Evolutionary conservation across 1,284 basidiomycete species (phyloP), one percentile per base, ranked within the genome.

Genomic region (Ceratobasidium papillatum): DNA sequence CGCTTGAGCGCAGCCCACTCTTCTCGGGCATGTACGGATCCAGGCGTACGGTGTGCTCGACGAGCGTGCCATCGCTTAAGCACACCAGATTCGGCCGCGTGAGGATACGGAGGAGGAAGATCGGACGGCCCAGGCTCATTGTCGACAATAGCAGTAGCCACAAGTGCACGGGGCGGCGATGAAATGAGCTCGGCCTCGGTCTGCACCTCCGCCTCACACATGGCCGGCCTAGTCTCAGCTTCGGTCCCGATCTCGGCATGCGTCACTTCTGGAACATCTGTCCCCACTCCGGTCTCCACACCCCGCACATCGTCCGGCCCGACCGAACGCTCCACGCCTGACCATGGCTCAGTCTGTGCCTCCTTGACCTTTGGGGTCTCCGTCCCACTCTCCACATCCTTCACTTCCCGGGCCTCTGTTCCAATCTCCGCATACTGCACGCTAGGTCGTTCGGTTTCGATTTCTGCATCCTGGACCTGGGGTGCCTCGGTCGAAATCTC

Each of bases 1-100:
- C 88, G 87, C 81, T 94, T 93, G 74, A 95, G 83, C 7, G 89
- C 86, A 76, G 87, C 87, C 90, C 93, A 94, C 77, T 91, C 90
- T 78, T 90, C 88, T 51, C 86, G 80, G 2, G 87, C 84, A 41
- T 91, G 91, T 84, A 11, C 90, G 87, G 63, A 92, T 81, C 54
- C 52, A n/a, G 54, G 38, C 19, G 68, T 49, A 14, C 45, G 74
- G 30, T 74, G 54, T 47, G 69, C 82, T 8, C 84, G 81, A 61
- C 90, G 89, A 17, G 84, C 85, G 78, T 94, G 91, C 86, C 89
- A 91, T 75, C 90, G 89, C 78, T 86, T 88, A 74, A 94, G 85
- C 27, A 88, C 82, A 27, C 85, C 85, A 78, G 86, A 84, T 49
- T 88, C 87, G 54, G 86, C 83, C 66, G 86, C 81, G 17, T 89